Evolutionary conservation across 148 eudicot species (phyloP).

Genomic region (Amaranthus palmeri): DNA sequence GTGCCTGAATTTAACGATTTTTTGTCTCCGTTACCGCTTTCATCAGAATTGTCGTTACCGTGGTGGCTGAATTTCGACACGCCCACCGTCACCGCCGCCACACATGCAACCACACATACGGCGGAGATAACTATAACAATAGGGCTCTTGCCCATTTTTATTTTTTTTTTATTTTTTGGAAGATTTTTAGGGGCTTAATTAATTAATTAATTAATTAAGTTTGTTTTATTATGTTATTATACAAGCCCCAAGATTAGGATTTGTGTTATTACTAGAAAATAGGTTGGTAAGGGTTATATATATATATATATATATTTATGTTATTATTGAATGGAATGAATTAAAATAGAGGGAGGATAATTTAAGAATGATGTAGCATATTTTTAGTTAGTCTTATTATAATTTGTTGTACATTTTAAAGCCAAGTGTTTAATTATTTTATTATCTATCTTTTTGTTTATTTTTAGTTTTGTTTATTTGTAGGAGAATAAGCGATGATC

Average conservation of each 20-base stretch:
- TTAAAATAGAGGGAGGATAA: neutral
- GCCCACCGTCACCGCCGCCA: conserved; percentile 21
- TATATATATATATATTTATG: neutral
- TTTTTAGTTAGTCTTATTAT: neutral
- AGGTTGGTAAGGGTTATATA: neutral
- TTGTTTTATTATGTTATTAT: neutral
- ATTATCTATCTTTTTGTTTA: no score
- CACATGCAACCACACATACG: conserved; percentile 28
- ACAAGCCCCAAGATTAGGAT: conserved; percentile 8
- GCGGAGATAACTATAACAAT: conserved; percentile 17
- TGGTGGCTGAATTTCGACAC: conserved; percentile 19
- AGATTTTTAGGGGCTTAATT: neutral
- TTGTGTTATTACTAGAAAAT: neutral
- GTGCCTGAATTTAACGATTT: no score
- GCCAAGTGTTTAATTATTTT: no score
- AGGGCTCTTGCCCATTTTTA: conserved; percentile 21
- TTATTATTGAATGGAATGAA: neutral
- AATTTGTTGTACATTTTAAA: neutral
- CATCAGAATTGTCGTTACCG: neutral
- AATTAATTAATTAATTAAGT: neutral
- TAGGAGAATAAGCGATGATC: no score
- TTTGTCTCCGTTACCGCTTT: neutral
- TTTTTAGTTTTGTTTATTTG: no score
- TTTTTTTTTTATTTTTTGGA: neutral
- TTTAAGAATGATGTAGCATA: neutral